These are phyloP conservation scores for Cladophialophora immunda DNA, from an alignment of 2,329 filamentous ascomycete genomes.

Conservation along the genomic window DNA sequence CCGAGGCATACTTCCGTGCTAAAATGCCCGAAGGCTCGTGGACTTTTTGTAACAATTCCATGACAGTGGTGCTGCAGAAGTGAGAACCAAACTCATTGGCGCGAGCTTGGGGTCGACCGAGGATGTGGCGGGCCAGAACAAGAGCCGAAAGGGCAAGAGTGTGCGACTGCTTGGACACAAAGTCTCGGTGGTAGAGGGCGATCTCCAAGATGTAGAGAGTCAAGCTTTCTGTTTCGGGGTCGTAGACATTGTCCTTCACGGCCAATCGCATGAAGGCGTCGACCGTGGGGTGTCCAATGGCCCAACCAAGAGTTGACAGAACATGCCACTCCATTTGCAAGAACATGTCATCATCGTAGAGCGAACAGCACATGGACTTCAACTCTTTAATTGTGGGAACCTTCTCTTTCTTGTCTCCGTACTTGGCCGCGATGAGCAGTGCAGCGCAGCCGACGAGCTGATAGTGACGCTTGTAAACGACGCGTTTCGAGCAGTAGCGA, in stretches of 20 bases:
- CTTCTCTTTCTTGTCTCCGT: constrained; percentile 97
- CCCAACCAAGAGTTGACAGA: constrained; percentile 95
- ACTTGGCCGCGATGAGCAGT: constrained; percentile 96
- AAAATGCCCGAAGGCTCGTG: constrained; percentile 73
- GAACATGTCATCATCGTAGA: constrained; percentile 99
- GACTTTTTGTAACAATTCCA: constrained; percentile 71
- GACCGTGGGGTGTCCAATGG: constrained; percentile 93
- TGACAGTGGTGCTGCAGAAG: constrained; percentile 62
- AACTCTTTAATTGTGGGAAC: constrained; percentile 97
- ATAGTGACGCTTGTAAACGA: constrained; percentile 99
- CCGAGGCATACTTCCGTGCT: constrained; percentile 72
- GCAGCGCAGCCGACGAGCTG: constrained; percentile 96
- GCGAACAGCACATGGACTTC: constrained; percentile 98
- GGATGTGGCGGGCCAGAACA: constrained; percentile 84
- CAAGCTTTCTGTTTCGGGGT: constrained; percentile 93
- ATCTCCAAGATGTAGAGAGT: constrained; percentile 94
- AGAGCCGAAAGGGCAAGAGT: constrained; percentile 89
- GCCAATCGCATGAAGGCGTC: constrained; percentile 93
- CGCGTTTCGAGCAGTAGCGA: constrained; percentile 94
- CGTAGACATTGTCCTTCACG: constrained; percentile 76
- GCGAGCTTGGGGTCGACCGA: constrained; percentile 78
- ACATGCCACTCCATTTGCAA: constrained; percentile 99
- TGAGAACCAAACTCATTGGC: constrained; percentile 76
- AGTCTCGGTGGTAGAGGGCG: constrained; percentile 94
- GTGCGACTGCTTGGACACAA: constrained; percentile 90